Evolutionary conservation across 805 yeast genomes (phyloP).

Genomic region (Candida glaebosa): DNA sequence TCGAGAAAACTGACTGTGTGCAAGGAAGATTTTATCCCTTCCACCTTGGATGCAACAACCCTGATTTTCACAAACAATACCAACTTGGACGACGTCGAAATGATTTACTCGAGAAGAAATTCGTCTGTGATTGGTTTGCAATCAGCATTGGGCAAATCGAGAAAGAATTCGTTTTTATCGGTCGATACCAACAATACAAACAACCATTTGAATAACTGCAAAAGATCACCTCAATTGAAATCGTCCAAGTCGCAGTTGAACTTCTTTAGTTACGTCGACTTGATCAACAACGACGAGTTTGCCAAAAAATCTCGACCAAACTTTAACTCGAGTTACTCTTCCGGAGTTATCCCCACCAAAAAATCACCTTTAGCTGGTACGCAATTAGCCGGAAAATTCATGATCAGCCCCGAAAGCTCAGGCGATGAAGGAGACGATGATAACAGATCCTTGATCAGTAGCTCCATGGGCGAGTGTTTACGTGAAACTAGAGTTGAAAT

Average conservation of each 20-base stretch:
- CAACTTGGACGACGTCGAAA: slow-evolving; percentile 66
- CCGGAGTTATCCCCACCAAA: slow-evolving; percentile 30
- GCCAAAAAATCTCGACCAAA: slow-evolving; percentile 54
- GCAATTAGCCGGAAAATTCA: slow-evolving; percentile 14
- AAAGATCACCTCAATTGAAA: not conserved
- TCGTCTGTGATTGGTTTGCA: slow-evolving; percentile 48
- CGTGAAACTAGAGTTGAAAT: slow-evolving; percentile 38
- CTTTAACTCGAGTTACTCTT: slow-evolving; percentile 36
- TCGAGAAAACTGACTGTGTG: slow-evolving; percentile 17
- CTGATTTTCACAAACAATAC: slow-evolving; percentile 53
- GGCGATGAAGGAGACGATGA: slow-evolving; percentile 26
- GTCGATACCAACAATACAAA: slow-evolving; percentile 11
- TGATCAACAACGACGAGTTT: slow-evolving; percentile 64
- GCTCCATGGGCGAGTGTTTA: slow-evolving; percentile 39
- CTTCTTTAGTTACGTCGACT: slow-evolving; percentile 78
- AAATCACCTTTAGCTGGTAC: slow-evolving; percentile 8
- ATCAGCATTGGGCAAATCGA: slow-evolving; percentile 47
- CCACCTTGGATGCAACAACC: slow-evolving; percentile 76
- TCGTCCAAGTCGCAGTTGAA: slow-evolving; percentile 36
- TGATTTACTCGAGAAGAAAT: slow-evolving; percentile 62
- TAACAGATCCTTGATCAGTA: slow-evolving; percentile 34
- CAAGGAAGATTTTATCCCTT: slow-evolving; percentile 69
- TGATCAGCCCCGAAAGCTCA: slow-evolving; percentile 26
- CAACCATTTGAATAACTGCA: slow-evolving; percentile 6
- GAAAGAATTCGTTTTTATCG: slow-evolving; percentile 35